Conservation (phyloP, 2,329 filamentous ascomycete genomes). For the Neonectria coccinea region DNA sequence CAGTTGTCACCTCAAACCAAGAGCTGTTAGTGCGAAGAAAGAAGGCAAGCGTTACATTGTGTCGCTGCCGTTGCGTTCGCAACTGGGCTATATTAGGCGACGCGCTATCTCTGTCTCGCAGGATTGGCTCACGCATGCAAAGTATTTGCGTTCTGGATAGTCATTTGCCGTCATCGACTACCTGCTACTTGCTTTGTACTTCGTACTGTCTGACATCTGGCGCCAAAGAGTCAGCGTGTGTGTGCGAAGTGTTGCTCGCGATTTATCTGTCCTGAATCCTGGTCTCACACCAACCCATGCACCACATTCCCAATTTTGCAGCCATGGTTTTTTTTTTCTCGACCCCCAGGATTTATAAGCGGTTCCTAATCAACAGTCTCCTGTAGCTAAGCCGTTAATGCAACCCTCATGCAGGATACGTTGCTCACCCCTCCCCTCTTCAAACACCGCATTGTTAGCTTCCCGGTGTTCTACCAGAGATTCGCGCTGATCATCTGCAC, state of each 20-base stretch:
- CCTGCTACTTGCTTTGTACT: too few relatives aligned
- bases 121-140: background rate
- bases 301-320: slow-evolving; percentile 7
- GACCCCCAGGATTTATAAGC: slow-evolving; percentile 38
- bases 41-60: too few relatives aligned
- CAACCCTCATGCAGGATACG: slow-evolving; percentile 37
- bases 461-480: slow-evolving; percentile 26
- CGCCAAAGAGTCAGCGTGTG: background rate
- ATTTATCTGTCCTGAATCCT: slow-evolving; percentile 6
- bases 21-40: background rate
- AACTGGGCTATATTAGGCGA: background rate
- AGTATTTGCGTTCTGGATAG: background rate
- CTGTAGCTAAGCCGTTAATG: slow-evolving; percentile 32
- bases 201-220: background rate
- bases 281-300: slow-evolving; percentile 20
- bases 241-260: background rate
- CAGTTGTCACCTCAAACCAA: background rate
- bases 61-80: background rate
- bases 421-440: slow-evolving; percentile 27
- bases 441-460: slow-evolving; percentile 22
- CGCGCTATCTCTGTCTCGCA: background rate
- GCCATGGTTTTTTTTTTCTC: slow-evolving; percentile 19
- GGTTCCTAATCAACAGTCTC: slow-evolving; percentile 32
- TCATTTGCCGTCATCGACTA: background rate
- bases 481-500: slow-evolving; percentile 23